phyloP scores from a whole-genome alignment of 345 rosid species.

The Melaleuca alternifolia region DNA sequence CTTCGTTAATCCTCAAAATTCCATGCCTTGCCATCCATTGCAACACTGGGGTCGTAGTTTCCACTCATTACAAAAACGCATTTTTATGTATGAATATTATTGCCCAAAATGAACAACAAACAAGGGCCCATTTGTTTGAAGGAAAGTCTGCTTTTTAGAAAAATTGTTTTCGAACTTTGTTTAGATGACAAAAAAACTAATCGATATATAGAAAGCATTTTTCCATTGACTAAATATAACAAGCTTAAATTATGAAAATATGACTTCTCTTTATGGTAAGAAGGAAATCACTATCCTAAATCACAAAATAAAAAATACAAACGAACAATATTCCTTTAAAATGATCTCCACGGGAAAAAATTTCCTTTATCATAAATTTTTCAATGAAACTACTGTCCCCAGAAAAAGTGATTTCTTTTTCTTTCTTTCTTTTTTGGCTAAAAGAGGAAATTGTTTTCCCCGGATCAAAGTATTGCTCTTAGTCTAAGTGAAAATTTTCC shows the following conservation, averaged over 20 bases:
- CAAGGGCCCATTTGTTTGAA: not conserved
- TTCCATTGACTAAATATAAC: not conserved
- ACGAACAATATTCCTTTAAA: not conserved
- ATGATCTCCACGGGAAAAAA: not conserved
- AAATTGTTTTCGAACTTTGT: not conserved
- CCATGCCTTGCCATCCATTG: too few species aligned
- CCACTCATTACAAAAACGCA: not conserved
- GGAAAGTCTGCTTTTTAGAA: fast-evolving
- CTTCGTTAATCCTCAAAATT: too few species aligned
- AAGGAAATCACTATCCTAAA: not conserved
- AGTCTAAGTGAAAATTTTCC: not conserved
- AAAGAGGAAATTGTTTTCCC: not conserved
- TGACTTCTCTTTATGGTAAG: not conserved
- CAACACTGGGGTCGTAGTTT: too few species aligned
- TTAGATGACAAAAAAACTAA: not conserved
- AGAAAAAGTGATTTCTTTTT: not conserved
- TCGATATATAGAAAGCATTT: fast-evolving
- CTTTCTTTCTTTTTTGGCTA: not conserved
- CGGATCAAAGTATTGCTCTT: not conserved
- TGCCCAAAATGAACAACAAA: not conserved
- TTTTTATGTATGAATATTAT: fast-evolving
- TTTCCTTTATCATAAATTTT: not conserved
- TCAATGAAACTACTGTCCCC: fast-evolving
- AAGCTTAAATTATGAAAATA: not conserved
- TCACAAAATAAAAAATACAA: not conserved